These are phyloP conservation scores for Cutaneotrichosporon curvatum DNA, from an alignment of 1,284 basidiomycete genomes.

Conservation along the genomic window DNA sequence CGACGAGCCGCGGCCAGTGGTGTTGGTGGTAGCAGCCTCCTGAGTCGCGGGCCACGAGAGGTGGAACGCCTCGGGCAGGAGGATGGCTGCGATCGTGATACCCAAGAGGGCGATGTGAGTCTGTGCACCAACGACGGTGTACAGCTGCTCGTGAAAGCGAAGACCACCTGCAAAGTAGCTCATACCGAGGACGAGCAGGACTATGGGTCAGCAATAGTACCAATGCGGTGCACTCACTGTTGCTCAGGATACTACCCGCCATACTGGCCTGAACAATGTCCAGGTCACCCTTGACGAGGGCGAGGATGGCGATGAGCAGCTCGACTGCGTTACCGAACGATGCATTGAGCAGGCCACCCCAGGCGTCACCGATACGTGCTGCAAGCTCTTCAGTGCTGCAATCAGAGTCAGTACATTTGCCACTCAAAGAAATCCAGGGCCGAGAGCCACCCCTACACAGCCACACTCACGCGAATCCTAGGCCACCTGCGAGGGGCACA, in stretches of 20 bases:
- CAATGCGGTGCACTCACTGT: constrained; percentile 37
- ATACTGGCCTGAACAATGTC: constrained; percentile 68
- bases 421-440: no score
- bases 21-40: constrained; percentile 1
- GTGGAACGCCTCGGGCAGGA: constrained; percentile 66
- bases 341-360: constrained; percentile 49
- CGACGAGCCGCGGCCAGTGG: background rate
- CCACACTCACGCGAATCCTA: constrained; percentile 45
- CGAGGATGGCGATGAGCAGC: constrained; percentile 61
- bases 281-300: constrained; percentile 70
- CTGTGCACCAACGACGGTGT: constrained; percentile 63
- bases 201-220: constrained; percentile 13
- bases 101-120: constrained; percentile 72
- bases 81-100: constrained; percentile 61
- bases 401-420: constrained; percentile 1
- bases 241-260: constrained; percentile 58
- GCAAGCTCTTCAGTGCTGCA: constrained; percentile 49
- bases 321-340: constrained; percentile 51
- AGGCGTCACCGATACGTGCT: constrained; percentile 47
- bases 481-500: constrained; percentile 48
- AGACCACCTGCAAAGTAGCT: constrained; percentile 53
- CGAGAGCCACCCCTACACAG: no score
- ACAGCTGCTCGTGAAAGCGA: constrained; percentile 59
- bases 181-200: constrained; percentile 74
- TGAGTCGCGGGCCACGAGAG: constrained; percentile 40